Base-by-base conservation (phyloP, 179 eudicot genomes). In the Spergularia azorica region DNA sequence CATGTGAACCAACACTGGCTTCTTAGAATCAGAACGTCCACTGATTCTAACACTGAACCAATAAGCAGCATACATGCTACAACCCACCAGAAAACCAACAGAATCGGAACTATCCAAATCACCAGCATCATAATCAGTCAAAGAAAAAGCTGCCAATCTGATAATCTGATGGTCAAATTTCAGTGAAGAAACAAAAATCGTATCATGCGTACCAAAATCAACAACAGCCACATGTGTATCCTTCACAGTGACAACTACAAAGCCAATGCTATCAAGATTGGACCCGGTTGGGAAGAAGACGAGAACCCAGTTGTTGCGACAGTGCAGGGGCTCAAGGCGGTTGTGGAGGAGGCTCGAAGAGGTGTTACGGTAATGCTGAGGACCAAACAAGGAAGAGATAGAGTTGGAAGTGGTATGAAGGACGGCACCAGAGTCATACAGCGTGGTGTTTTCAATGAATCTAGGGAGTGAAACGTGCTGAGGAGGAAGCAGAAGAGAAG, bases 1-100 rank as follows among this genome's bases (percentile, higher is more conserved):
- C 46, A 82, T 5, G 66, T 74, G 59, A 65, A 70, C 72, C 76
- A 82, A 78, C 32, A 51, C 70, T 17, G 84, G 84, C 69, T 63
- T 70, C 39, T 75, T 63, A 52, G 48, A 74, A 56, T 57, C 52
- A 5, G 74, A 48, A 76, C 71, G 65, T 51, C 60, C 80, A 21
- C 75, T 77, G 50, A 71, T 74, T 64, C 20, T 76, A 74, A 82
- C 82, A 48, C 73, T 72, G 67, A 82, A 78, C 84, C 84, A 82
- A 64, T 78, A 71, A 63, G 66, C 84, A 74, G 59, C 79, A 64
- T 78, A 75, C 82, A 78, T 63, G 38, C 20, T 82, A 70, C 79
- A 74, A 11, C 79, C 82, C 61, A 78, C 55, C 77, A 82, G 52
- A 52, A 63, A 78, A 50, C 84, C 84, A 70, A 82, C 68, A 74